These are phyloP conservation scores for Juncus inflexus DNA, from an alignment of 176 grass and related monocot genomes.

Conservation along the genomic window DNA sequence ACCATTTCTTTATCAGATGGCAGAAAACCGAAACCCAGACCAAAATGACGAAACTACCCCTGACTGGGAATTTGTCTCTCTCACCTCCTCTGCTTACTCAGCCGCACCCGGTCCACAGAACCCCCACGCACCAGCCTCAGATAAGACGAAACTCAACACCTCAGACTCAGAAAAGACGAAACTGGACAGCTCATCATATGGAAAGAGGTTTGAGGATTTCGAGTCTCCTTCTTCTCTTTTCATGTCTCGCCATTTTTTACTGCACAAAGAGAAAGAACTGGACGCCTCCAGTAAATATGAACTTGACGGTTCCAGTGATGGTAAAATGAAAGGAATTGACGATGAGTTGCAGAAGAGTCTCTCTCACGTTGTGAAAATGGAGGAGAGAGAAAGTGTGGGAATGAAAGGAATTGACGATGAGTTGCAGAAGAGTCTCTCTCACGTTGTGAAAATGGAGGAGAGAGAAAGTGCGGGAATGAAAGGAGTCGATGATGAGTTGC, in stretches of 20 bases:
- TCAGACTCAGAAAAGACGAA: slow-evolving; percentile 3
- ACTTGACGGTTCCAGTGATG: slow-evolving; percentile 4
- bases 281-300: slow-evolving; percentile 20
- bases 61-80: slow-evolving; percentile 55
- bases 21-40: too few relatives aligned
- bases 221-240: slow-evolving; percentile 24
- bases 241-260: slow-evolving; percentile 38
- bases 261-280: slow-evolving; percentile 25
- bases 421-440: slow-evolving; percentile 16
- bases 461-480: background rate
- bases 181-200: slow-evolving; percentile 17
- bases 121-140: background rate
- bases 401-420: background rate
- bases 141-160: slow-evolving; percentile 6
- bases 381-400: background rate
- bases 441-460: too few relatives aligned
- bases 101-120: slow-evolving; percentile 32
- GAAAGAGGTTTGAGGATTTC: slow-evolving; percentile 11
- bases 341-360: slow-evolving; percentile 21
- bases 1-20: too few relatives aligned
- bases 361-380: background rate
- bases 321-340: background rate
- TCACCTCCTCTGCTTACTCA: slow-evolving; percentile 52
- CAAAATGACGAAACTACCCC: too few relatives aligned
- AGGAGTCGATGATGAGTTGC: slow-evolving; percentile 13